These are phyloP conservation scores for Leccinellum albellum DNA, from an alignment of 768 basidiomycete genomes.

Conservation along the genomic window DNA sequence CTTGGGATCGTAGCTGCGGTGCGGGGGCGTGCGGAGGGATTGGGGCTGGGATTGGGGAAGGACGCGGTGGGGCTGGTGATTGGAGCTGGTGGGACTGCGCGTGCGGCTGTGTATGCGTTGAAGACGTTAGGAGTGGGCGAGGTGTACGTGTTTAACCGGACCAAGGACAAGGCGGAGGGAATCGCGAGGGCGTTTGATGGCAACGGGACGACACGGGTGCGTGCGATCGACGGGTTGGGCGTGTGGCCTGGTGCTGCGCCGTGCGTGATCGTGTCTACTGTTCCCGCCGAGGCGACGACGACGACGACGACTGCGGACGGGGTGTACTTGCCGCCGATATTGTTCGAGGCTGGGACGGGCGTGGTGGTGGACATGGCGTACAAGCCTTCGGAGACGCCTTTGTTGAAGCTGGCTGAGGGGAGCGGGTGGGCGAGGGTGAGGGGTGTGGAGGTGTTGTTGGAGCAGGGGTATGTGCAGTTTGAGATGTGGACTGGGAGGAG, in stretches of 20 bases:
- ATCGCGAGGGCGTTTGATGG: constrained; percentile 61
- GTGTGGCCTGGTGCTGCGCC: constrained; percentile 53
- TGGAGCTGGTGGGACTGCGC: constrained; percentile 92
- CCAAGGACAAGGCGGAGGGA: constrained; percentile 63
- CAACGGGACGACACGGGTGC: constrained; percentile 40
- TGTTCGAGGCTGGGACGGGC: constrained; percentile 63
- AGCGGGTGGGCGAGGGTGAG: constrained; percentile 67
- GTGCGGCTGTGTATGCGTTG: constrained; percentile 91
- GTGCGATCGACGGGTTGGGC: constrained; percentile 56
- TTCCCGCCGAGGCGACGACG: constrained; percentile 68
- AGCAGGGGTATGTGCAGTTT: constrained; percentile 87
- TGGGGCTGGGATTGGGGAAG: neutral
- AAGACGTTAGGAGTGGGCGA: constrained; percentile 59
- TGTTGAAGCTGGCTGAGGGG: constrained; percentile 63
- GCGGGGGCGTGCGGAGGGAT: constrained; percentile 34
- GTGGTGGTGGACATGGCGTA: constrained; percentile 94
- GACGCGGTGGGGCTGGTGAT: constrained; percentile 67
- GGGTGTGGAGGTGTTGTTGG: constrained; percentile 81
- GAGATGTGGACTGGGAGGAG: constrained; percentile 72
- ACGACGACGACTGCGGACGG: constrained; percentile 15
- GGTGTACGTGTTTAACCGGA: constrained; percentile 90
- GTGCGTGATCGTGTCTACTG: constrained; percentile 81
- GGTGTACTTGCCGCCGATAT: constrained; percentile 49
- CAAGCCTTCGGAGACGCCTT: constrained; percentile 79
- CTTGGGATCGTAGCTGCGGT: constrained; percentile 72